Evolutionary conservation across 2,329 filamentous ascomycete genomes (phyloP).

Genomic region (Hypoxylon sp.): DNA sequence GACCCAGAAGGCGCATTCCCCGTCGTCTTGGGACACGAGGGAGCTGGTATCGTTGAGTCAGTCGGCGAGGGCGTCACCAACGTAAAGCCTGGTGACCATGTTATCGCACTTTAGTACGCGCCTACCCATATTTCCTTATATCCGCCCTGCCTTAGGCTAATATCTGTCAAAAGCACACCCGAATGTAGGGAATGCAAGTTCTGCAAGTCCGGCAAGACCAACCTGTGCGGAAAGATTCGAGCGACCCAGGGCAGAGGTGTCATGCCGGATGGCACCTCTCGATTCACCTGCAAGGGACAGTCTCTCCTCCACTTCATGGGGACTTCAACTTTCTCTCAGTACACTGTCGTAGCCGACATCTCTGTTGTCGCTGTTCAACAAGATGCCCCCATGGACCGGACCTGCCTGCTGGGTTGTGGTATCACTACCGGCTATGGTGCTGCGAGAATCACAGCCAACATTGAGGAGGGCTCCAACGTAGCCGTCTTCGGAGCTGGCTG

Average conservation of each 20-base stretch:
- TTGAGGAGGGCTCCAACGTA: conserved; percentile 90
- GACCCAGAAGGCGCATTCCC: conserved; percentile 96
- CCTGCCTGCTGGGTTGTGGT: conserved; percentile 95
- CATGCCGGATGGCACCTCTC: conserved; percentile 96
- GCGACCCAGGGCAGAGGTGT: conserved; percentile 95
- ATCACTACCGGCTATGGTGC: conserved; percentile 99
- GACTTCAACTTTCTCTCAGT: conserved; percentile 98
- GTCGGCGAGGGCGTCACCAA: conserved; percentile 94
- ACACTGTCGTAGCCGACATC: conserved; percentile 98
- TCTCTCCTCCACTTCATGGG: conserved; percentile 99
- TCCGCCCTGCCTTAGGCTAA: conserved; percentile 38
- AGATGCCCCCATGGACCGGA: conserved; percentile 94
- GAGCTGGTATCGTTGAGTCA: conserved; percentile 91
- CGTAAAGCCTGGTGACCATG: conserved; percentile 93
- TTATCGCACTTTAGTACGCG: conserved; percentile 85
- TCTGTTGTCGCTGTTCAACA: conserved; percentile 94
- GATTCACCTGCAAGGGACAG: conserved; percentile 95
- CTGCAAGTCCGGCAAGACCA: conserved; percentile 99
- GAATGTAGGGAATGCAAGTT: conserved; percentile 99
- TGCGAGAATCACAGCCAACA: conserved; percentile 90
- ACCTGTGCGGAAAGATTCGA: conserved; percentile 98
- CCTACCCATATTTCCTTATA: conserved; percentile 19
- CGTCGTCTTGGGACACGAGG: conserved; percentile 89
- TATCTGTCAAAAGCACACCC: conserved; percentile 75
- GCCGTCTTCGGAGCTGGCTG: conserved; percentile 97